phyloP scores from a whole-genome alignment of 1,284 basidiomycete genomes.

The Tremellales sp. region DNA sequence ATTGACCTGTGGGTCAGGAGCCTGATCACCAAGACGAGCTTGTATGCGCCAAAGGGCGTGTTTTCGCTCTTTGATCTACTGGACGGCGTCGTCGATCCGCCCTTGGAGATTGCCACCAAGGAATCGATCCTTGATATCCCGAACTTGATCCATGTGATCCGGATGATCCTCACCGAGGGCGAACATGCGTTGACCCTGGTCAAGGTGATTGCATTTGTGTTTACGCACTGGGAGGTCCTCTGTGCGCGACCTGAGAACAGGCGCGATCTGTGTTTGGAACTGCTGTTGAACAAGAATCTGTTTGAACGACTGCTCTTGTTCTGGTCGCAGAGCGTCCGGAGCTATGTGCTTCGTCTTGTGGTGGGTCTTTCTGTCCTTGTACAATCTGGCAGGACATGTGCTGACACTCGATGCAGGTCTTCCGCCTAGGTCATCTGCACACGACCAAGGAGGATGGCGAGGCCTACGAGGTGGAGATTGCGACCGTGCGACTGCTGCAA shows the following conservation, averaged over 20 bases:
- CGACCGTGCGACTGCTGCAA: constrained; percentile 50
- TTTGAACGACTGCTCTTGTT: constrained; percentile 52
- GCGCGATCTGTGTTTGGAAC: constrained; percentile 48
- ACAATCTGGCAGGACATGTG: not conserved
- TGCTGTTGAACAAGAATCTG: constrained; percentile 49
- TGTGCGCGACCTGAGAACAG: constrained; percentile 48
- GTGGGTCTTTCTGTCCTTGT: constrained; percentile 28
- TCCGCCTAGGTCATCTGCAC: constrained; percentile 52
- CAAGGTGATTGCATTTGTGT: constrained; percentile 52
- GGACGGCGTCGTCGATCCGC: constrained; percentile 45
- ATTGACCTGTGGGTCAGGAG: constrained; percentile 51
- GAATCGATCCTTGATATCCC: constrained; percentile 48
- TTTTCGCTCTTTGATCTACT: constrained; percentile 51
- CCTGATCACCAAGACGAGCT: constrained; percentile 50
- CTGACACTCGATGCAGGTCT: constrained; percentile 36
- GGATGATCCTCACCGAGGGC: constrained; percentile 50
- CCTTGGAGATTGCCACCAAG: constrained; percentile 26
- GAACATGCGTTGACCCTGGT: constrained; percentile 54
- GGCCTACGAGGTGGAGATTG: constrained; percentile 47
- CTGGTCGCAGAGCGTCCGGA: constrained; percentile 53
- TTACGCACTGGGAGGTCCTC: constrained; percentile 54
- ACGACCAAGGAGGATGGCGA: constrained; percentile 39
- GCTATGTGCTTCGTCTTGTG: constrained; percentile 50
- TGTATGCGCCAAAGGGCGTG: constrained; percentile 53
- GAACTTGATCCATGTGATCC: constrained; percentile 50